Percentiles rank a stretch among this genome's conserved stretches.
Conservation (phyloP, 1,284 basidiomycete genomes). For the Phenoliferia sp. region DNA sequence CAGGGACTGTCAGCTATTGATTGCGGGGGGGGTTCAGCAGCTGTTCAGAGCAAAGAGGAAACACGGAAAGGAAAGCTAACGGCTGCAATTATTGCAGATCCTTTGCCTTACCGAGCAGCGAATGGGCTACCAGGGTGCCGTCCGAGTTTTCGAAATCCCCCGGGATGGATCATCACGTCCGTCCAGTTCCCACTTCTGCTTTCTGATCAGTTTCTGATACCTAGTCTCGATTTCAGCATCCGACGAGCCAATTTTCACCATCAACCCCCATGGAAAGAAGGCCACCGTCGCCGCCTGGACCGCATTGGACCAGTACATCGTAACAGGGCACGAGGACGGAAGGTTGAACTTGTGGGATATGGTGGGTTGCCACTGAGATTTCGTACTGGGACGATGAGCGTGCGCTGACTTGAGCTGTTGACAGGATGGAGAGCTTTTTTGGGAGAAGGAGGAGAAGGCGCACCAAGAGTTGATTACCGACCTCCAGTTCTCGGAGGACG, state of each 20-base stretch:
- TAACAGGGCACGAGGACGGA: constrained; percentile 94
- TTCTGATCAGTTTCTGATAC: neutral
- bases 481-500: constrained; percentile 82
- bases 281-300: constrained; percentile 93
- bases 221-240: constrained; percentile 54
- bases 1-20: neutral
- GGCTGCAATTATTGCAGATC: constrained; percentile 47
- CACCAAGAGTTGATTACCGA: constrained; percentile 79
- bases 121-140: constrained; percentile 77
- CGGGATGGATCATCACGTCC: constrained; percentile 71
- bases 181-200: constrained; percentile 34
- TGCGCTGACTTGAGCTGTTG: neutral
- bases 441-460: constrained; percentile 67
- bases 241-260: constrained; percentile 67
- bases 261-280: constrained; percentile 87
- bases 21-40: too few species aligned
- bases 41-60: too few species aligned
- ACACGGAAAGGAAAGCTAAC: too few species aligned
- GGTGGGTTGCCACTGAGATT: constrained; percentile 7
- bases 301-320: constrained; percentile 68
- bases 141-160: constrained; percentile 85
- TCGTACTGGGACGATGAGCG: too few species aligned
- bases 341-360: constrained; percentile 70
- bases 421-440: constrained; percentile 79
- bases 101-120: constrained; percentile 96